Conservation (phyloP, 192 early-diverging fungal species). For the Polychytrium aggregatum region DNA sequence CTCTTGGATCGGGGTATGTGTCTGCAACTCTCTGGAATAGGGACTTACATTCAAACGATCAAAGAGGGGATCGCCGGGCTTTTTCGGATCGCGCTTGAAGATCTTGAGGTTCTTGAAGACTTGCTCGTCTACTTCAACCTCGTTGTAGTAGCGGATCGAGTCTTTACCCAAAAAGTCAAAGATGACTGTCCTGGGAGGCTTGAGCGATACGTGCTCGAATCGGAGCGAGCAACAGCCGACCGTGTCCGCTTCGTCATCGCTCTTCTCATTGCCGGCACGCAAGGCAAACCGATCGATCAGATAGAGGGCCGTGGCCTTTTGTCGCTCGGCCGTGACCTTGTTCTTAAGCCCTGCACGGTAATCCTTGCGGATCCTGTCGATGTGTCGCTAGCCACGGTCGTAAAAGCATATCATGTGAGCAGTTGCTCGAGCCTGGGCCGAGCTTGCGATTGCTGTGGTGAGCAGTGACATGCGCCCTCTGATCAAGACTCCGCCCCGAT, state of each 20-base stretch:
- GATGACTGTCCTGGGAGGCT: slow-evolving; percentile 69
- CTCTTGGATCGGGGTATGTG: too few relatives aligned
- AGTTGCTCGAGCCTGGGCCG: too few relatives aligned
- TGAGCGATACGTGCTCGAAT: slow-evolving; percentile 78
- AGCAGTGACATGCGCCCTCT: too few relatives aligned
- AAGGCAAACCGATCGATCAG: slow-evolving; percentile 89
- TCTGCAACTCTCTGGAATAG: too few relatives aligned
- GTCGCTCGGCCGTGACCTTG: slow-evolving; percentile 69
- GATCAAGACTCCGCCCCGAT: too few relatives aligned
- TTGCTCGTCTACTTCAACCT: slow-evolving; percentile 70
- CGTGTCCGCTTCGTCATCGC: slow-evolving; percentile 95
- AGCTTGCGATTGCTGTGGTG: too few relatives aligned
- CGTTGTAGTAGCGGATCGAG: slow-evolving; percentile 86
- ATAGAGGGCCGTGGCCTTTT: slow-evolving; percentile 89
- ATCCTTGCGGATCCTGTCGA: slow-evolving; percentile 61
- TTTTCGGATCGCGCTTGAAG: slow-evolving; percentile 74
- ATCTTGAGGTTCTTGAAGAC: slow-evolving; percentile 89
- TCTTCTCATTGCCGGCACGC: slow-evolving; percentile 96
- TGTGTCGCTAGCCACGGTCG: slow-evolving; percentile 37
- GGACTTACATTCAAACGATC: slow-evolving; percentile 72
- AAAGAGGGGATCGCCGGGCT: slow-evolving; percentile 70
- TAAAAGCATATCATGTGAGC: not conserved
- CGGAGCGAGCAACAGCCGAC: slow-evolving; percentile 97
- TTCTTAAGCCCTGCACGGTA: slow-evolving; percentile 74
- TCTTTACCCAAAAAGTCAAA: slow-evolving; percentile 99